phyloP scores from a whole-genome alignment of 129 eudicot species.

The Daucus carota region DNA sequence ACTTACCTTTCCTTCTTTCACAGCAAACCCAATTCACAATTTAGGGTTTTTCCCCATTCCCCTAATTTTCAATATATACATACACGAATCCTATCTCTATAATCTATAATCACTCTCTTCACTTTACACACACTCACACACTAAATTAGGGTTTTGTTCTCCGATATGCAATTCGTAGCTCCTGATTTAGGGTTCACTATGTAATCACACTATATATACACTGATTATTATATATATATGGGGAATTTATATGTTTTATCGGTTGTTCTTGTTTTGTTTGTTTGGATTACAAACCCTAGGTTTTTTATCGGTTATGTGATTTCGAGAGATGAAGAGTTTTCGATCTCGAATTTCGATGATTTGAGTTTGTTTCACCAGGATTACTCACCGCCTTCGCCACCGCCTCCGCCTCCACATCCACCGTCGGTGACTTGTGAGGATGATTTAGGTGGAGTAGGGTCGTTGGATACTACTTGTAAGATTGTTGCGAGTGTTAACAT shows the following conservation, averaged over 20 bases:
- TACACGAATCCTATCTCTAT: background rate
- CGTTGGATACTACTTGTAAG: slow-evolving; percentile 82
- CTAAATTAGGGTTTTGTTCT: background rate
- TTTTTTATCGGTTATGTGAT: background rate
- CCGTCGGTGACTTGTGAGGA: slow-evolving; percentile 76
- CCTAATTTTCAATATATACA: background rate
- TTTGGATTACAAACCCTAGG: slow-evolving; percentile 5
- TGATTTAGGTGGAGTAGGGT: slow-evolving; percentile 81
- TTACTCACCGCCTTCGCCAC: slow-evolving; percentile 96
- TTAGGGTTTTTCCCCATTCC: background rate
- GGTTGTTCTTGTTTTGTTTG: slow-evolving; percentile 9
- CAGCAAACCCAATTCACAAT: background rate
- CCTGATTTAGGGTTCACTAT: background rate
- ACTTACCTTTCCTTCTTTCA: background rate
- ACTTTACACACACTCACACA: background rate
- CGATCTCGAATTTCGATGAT: slow-evolving; percentile 4
- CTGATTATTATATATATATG: background rate
- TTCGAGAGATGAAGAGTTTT: background rate
- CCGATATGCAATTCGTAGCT: too few relatives aligned
- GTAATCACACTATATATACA: background rate
- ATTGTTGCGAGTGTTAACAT: slow-evolving; percentile 70
- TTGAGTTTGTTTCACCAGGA: slow-evolving; percentile 55
- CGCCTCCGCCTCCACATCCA: slow-evolving; percentile 95
- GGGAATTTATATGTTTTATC: background rate
- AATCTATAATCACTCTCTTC: background rate